Evolutionary conservation across 306 rosid genomes (phyloP), one percentile per base, ranked within the genome.

Genomic region (Medicago lupulina): DNA sequence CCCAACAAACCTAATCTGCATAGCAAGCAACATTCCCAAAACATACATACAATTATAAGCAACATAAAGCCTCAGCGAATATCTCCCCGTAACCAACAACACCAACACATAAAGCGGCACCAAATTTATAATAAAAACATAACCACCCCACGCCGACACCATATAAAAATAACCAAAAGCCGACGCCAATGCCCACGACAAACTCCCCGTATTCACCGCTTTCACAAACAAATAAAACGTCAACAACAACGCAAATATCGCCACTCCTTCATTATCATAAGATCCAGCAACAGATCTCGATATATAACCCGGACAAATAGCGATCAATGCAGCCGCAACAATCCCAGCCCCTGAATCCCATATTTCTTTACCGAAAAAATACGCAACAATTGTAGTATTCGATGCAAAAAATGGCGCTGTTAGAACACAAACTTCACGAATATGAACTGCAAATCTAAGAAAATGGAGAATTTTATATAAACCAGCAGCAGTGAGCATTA

Each of bases 141-240:
- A 96, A 68, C 99, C 99, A 69, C 99, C 99, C 99, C 99, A 96
- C 2, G 99, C 99, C 0, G 99, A 96, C 74, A 96, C 99, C 99
- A 96, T 96, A 54, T 96, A 96, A 23, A 96, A 96, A 70, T 96
- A 96, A 8, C 97, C 99, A 60, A 96, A 96, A 38, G 99, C 99
- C 11, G 99, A 90, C 8, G 81, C 98, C 77, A 92, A 34, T 1
- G 99, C 67, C 99, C 99, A 96, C n/a, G 99, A 90, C 5, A 96
- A 82, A 2, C 97, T 90, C 7, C 99, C 99, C 0, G 98, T 92
- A 40, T 96, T 92, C 55, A 96, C 99, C 0, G 99, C 99, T 86
- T 90, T 96, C 36, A 96, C 98, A 59, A 96, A 96, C 81, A 96
- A 64, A 85, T 90, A 96, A 75, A 96, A 96, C 0, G 99, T 96